Evolutionary conservation across 2,329 filamentous ascomycete species (phyloP).

Genomic region (Diaporthe nobilis): DNA sequence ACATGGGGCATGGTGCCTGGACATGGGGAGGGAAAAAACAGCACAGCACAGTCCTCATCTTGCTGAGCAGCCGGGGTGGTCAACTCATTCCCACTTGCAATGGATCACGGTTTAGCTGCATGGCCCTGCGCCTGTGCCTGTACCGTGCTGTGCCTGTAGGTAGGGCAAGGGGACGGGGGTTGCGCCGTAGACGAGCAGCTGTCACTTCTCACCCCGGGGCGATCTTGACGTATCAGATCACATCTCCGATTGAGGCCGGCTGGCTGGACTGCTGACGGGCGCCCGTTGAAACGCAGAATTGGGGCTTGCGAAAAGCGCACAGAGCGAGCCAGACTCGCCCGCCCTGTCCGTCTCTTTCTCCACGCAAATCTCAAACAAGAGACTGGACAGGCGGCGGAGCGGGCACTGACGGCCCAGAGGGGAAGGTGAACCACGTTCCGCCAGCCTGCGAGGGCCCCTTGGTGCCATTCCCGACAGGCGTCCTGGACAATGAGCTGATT

Average conservation of each 20-base stretch:
- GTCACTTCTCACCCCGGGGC: constrained; percentile 34
- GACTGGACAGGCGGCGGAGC: not conserved
- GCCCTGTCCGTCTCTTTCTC: constrained; percentile 13
- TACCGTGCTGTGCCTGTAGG: not conserved
- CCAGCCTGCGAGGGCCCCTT: not conserved
- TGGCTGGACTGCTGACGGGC: constrained; percentile 19
- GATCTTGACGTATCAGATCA: constrained; percentile 38
- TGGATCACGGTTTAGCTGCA: constrained; percentile 19
- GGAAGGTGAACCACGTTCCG: constrained; percentile 2
- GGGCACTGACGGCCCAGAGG: constrained; percentile 12
- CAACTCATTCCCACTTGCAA: not conserved
- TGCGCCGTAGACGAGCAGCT: constrained; percentile 26
- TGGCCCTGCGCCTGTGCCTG: not conserved
- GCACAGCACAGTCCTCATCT: not conserved
- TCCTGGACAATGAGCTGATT: constrained; percentile 29
- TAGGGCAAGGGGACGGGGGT: not conserved
- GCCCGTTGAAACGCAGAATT: constrained; percentile 31
- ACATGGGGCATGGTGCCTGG: constrained; percentile 9
- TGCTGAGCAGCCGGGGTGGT: not conserved
- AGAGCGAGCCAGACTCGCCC: constrained; percentile 18
- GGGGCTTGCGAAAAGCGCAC: constrained; percentile 23
- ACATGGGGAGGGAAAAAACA: not conserved
- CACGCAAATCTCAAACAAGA: constrained; percentile 28
- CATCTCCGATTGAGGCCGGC: constrained; percentile 32
- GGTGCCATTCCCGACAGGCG: constrained; percentile 1